Base-by-base conservation (phyloP, 2,329 filamentous ascomycete species). In the Diaporthe batatas region DNA sequence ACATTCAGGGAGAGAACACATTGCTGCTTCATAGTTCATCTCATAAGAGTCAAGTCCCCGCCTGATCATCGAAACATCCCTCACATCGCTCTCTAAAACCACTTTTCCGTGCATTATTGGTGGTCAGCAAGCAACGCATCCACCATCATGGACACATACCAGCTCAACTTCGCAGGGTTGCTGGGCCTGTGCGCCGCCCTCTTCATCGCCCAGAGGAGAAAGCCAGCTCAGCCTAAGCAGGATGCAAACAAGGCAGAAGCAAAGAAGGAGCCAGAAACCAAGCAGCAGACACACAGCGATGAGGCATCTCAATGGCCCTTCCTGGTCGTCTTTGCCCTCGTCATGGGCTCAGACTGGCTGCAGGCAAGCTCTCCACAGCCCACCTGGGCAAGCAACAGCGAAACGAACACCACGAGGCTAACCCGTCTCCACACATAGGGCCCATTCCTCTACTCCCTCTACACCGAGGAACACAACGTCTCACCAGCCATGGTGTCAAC, bases 261-360 rank as follows among this genome's bases (percentile, higher is more conserved):
- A 1, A 51, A 34, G 8, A 53, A 58, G 11, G 70, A 34, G 0
- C 10, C 14, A 6, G 47, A 55, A 18, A 10, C n/a, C 39, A 73
- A 29, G 67, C 44, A 10, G 18, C 59, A 18, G 32, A 29, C 32
- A 53, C 23, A 34, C 73, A 25, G n/a, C 51, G 29, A 53, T 21
- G 72, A 72, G 12, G 75, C 59, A 14, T 79, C 78, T 1, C 78
- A 79, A 67, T 75, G 76, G 75, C 74, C 80, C 11, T 86, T 86
- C 76, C 78, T 84, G 32, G 73, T 77, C 18, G 85, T 87, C 39
- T 88, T 87, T 69, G 81, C 84, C 73, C 80, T 88, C 6, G 83
- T 86, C 32, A 86, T 87, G 83, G 85, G 81, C 67, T 83, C 86
- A 11, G 86, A 88, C 77, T 88, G 86, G 86, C 82, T 88, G 36